Base-by-base conservation (phyloP, 2,329 filamentous ascomycete genomes). In the Hysterium pulicare region DNA sequence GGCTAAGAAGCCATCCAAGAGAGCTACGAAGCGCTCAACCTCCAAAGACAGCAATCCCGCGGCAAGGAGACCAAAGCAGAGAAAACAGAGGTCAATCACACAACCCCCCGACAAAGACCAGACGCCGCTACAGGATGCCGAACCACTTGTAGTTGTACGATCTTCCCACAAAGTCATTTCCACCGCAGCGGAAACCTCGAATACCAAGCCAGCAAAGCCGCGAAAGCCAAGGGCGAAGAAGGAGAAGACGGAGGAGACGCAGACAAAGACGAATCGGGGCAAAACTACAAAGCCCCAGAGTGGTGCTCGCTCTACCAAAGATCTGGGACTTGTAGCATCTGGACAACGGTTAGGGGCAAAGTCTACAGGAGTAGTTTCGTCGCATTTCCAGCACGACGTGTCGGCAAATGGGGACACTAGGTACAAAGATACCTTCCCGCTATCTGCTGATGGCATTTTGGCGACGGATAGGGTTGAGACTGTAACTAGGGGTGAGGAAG, bases 191-290 rank as follows among this genome's bases (percentile, higher is more conserved):
- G 38, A 41, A n/a, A 6, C 20, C 6, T 21, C 56, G 20, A 45
- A 44, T 32, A 46, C 52, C 7, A 61, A 60, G 38, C 37, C 50
- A 1, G 43, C 52, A 4, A 63, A 61, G 42, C 49, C 58, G 33
- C 50, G 59, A 31, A 64, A 64, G 38, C 54, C 55, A 4, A 57
- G 60, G 20, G 47, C 53, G 31, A 66, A 59, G 49, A 62, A 64
- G 46, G 48, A 49, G 21, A 50, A 50, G 17, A 21, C 33, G 3
- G 50, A 43, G 4, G 55, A 50, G 13, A 35, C 49, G 39, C 49
- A 50, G 20, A 38, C 47, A n/a, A 60, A 58, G 35, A 46, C 49
- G 15, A 59, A 57, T 42, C 59, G 48, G 24, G 20, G 54, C 7
- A 59, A 50, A 36, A 48, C 53, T 17, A 54, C 50, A 15, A 66